Percentiles rank a stretch among this genome's conserved stretches.
Conservation (phyloP, 2,329 filamentous ascomycete genomes). For the Colletotrichum chrysophilum region DNA sequence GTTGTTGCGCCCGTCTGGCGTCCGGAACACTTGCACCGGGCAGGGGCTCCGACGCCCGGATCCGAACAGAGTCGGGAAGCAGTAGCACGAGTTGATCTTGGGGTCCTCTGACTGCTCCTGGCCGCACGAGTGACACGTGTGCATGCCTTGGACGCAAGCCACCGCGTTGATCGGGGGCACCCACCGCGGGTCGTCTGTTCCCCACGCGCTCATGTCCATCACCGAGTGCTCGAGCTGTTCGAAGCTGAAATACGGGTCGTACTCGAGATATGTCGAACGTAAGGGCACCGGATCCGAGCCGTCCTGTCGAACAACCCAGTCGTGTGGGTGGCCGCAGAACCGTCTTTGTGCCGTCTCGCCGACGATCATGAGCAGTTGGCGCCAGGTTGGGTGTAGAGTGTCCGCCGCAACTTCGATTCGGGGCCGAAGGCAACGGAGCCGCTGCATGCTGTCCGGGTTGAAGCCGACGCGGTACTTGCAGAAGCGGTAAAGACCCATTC, state of each 20-base stretch:
- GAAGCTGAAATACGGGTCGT: slow-evolving; percentile 51
- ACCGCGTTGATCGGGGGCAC: slow-evolving; percentile 31
- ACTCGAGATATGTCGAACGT: slow-evolving; percentile 49
- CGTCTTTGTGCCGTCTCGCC: slow-evolving; percentile 42
- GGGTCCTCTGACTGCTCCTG: slow-evolving; percentile 56
- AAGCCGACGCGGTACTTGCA: slow-evolving; percentile 65
- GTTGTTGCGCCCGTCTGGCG: slow-evolving; percentile 58
- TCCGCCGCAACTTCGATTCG: slow-evolving; percentile 59
- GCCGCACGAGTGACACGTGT: slow-evolving; percentile 46
- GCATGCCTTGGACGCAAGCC: slow-evolving; percentile 24
- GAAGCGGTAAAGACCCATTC: slow-evolving; percentile 63
- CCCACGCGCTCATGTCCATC: slow-evolving; percentile 54
- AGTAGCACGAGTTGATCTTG: slow-evolving; percentile 53
- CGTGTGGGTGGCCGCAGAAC: slow-evolving; percentile 54
- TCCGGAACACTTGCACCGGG: slow-evolving; percentile 59
- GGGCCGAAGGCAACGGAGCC: slow-evolving; percentile 46
- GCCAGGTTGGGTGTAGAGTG: slow-evolving; percentile 58
- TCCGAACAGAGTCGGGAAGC: slow-evolving; percentile 59
- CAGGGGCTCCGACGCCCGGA: slow-evolving; percentile 17
- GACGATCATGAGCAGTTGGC: slow-evolving; percentile 51
- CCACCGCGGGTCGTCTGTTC: slow-evolving; percentile 53
- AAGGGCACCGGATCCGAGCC: slow-evolving; percentile 44
- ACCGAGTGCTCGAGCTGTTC: slow-evolving; percentile 54
- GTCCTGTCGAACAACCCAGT: slow-evolving; percentile 54
- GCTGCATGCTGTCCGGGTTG: slow-evolving; percentile 52